Evolutionary conservation across 768 basidiomycete genomes (phyloP).

Genomic region (Leccinum barrowsii): DNA sequence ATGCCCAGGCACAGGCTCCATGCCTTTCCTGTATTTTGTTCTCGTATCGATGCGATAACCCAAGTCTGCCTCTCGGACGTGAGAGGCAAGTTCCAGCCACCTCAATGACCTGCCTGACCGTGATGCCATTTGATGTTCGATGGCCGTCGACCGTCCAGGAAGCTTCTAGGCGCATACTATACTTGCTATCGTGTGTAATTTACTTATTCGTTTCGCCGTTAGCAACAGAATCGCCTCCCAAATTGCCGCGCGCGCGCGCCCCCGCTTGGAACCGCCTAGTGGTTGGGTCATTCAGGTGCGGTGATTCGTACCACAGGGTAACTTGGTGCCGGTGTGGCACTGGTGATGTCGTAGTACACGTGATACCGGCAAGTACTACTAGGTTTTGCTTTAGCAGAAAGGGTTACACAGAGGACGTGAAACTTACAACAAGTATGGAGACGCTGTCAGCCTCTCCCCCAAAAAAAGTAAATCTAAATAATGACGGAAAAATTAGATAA

Average conservation of each 20-base stretch:
- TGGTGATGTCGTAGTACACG: slow-evolving; percentile 11
- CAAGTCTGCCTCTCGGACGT: slow-evolving; percentile 3
- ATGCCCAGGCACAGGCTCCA: slow-evolving; percentile 15
- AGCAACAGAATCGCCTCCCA: slow-evolving; percentile 7
- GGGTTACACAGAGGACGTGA: slow-evolving; percentile 15
- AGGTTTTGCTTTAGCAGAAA: slow-evolving; percentile 19
- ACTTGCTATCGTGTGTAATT: slow-evolving; percentile 12
- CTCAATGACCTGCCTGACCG: not conserved
- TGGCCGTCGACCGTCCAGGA: slow-evolving; percentile 7
- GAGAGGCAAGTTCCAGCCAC: slow-evolving; percentile 10
- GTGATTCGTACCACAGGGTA: not conserved
- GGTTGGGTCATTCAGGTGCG: slow-evolving; percentile 1
- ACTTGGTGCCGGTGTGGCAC: not conserved
- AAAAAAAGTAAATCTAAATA: not conserved
- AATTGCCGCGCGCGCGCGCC: not conserved
- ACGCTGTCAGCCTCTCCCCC: slow-evolving; percentile 8
- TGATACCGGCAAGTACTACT: slow-evolving; percentile 25
- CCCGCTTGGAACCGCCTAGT: slow-evolving; percentile 1
- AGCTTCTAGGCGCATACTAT: slow-evolving; percentile 6
- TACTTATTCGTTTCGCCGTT: slow-evolving; percentile 3
- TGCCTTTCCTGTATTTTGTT: slow-evolving; percentile 9
- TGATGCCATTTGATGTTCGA: slow-evolving; percentile 1
- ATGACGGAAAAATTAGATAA: not conserved
- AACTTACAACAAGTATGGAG: slow-evolving; percentile 23
- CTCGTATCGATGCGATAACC: slow-evolving; percentile 2